These are phyloP conservation scores for Taphrina populina DNA, from an alignment of 1,139 yeast genomes.

Conservation along the genomic window DNA sequence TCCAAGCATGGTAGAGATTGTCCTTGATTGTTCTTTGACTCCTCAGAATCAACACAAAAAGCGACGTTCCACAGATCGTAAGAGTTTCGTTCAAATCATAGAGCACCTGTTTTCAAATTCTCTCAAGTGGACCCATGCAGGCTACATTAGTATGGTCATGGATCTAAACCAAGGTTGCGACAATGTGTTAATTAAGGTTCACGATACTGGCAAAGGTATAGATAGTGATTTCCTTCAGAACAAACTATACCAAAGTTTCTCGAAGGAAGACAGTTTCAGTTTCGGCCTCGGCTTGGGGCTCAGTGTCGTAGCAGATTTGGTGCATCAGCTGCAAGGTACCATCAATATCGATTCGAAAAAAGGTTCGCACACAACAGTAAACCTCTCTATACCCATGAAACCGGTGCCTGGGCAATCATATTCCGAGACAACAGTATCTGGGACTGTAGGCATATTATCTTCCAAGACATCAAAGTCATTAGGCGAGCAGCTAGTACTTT, in stretches of 20 bases:
- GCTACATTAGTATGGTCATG: conserved; percentile 3
- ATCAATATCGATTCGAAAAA: conserved; percentile 11
- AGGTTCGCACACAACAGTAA: conserved; percentile 14
- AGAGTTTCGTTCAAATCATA: neutral
- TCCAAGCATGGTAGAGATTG: neutral
- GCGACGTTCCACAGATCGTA: neutral
- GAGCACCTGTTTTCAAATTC: conserved; percentile 10
- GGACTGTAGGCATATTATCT: neutral
- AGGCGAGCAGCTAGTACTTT: neutral
- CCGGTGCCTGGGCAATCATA: neutral
- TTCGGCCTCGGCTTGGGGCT: conserved; percentile 46
- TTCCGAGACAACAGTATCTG: neutral
- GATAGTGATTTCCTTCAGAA: conserved; percentile 77
- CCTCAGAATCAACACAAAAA: neutral
- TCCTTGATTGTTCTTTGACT: conserved; percentile 2
- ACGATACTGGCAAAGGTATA: conserved; percentile 79
- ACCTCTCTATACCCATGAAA: conserved; percentile 5
- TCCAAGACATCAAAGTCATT: neutral
- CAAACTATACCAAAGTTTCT: conserved; percentile 70
- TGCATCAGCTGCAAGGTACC: conserved; percentile 5
- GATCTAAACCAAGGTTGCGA: neutral
- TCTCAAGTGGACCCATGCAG: conserved; percentile 4
- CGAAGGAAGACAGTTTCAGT: conserved; percentile 90
- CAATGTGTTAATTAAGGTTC: conserved; percentile 48
- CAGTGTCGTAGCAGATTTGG: conserved; percentile 12